These are phyloP conservation scores for Lepidium aucheri DNA, from an alignment of 345 rosid genomes.

Conservation along the genomic window DNA sequence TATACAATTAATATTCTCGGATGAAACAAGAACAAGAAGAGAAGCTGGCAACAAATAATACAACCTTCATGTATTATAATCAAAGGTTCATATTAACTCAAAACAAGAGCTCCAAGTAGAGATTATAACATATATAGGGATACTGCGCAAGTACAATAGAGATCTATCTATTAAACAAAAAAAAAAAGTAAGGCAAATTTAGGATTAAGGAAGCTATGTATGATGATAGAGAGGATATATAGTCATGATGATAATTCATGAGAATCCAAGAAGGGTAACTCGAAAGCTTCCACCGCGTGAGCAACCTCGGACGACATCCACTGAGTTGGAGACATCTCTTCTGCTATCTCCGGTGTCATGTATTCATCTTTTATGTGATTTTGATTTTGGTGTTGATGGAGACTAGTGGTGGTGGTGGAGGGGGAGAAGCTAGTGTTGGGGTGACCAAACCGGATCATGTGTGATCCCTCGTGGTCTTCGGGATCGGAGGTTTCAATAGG, in stretches of 20 bases:
- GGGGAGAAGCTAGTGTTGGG: background rate
- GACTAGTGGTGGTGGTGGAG: background rate
- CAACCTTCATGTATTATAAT: background rate
- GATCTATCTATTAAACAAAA: background rate
- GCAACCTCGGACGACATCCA: conserved; percentile 26
- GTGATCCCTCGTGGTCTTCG: conserved; percentile 8
- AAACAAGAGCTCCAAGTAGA: conserved; percentile 1
- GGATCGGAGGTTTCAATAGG: conserved; percentile 1
- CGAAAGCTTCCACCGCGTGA: conserved; percentile 17
- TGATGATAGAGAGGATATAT: background rate
- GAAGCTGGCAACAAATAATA: background rate
- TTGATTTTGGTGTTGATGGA: background rate
- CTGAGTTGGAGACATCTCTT: conserved; percentile 10
- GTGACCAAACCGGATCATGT: conserved; percentile 26
- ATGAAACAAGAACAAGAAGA: background rate
- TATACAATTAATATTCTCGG: background rate
- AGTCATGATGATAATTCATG: conserved; percentile 24
- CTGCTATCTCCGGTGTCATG: background rate
- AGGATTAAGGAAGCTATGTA: conserved; percentile 3
- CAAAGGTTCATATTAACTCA: background rate
- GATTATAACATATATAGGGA: background rate
- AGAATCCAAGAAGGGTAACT: conserved; percentile 19
- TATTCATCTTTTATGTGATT: background rate
- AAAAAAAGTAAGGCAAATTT: background rate
- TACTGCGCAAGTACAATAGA: background rate